These are phyloP conservation scores for Canna indica DNA, from an alignment of 176 grass and related monocot genomes.

Conservation along the genomic window DNA sequence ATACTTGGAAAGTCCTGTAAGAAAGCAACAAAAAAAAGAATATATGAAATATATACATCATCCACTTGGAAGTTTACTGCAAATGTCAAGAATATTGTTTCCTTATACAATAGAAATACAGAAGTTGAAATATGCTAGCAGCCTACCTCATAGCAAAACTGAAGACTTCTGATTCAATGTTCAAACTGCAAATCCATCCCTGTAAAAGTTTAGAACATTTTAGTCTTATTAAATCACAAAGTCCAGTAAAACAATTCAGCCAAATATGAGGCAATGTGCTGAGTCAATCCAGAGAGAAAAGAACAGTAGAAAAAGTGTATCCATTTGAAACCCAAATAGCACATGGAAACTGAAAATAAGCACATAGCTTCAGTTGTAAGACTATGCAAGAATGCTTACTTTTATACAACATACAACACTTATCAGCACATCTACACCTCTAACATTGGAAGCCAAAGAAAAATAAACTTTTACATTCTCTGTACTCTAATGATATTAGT, in stretches of 20 bases:
- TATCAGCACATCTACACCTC: neutral
- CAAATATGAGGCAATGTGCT: no score
- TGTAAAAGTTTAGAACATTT: neutral
- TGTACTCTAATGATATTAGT: no score
- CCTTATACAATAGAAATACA: neutral
- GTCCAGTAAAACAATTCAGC: no score
- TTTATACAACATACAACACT: neutral
- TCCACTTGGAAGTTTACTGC: neutral
- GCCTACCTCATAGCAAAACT: neutral
- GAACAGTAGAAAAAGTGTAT: neutral
- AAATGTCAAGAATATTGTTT: neutral
- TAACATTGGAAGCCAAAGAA: neutral
- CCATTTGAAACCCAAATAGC: neutral
- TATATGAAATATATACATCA: neutral
- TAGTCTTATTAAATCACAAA: no score
- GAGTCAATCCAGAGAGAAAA: no score
- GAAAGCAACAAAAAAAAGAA: neutral
- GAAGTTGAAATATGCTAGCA: neutral
- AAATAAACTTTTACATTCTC: neutral
- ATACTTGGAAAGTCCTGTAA: neutral
- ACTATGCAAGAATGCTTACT: neutral
- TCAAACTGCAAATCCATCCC: neutral
- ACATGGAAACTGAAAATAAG: neutral
- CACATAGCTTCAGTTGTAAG: neutral
- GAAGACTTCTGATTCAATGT: neutral